Evolutionary conservation across 768 basidiomycete genomes (phyloP).

Genomic region (Mycena rosella): DNA sequence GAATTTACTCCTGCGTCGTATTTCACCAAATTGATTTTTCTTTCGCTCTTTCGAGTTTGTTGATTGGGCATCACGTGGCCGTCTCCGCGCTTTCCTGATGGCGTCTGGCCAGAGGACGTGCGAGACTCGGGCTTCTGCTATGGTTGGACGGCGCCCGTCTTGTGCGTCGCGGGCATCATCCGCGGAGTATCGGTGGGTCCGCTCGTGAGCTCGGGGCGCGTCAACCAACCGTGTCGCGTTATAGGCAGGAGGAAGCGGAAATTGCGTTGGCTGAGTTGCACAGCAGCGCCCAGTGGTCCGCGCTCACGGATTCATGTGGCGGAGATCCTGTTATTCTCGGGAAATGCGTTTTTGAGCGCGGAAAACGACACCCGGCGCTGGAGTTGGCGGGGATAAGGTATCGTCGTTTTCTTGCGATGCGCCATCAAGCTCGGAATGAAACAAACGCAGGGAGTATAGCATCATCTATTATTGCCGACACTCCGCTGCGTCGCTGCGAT

Average conservation of each 20-base stretch:
- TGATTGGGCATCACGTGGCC: conserved; percentile 46
- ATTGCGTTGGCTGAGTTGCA: conserved; percentile 31
- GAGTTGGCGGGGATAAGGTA: conserved; percentile 23
- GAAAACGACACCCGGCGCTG: conserved; percentile 24
- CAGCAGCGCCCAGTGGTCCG: conserved; percentile 45
- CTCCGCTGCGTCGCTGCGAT: conserved; percentile 67
- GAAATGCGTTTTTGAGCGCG: conserved; percentile 44
- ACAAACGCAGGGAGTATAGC: conserved; percentile 38
- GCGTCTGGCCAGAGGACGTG: conserved; percentile 70
- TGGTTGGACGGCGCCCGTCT: conserved; percentile 65
- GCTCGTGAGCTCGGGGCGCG: too few relatives aligned
- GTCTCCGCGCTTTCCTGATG: conserved; percentile 37
- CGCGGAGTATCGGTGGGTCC: conserved; percentile 46
- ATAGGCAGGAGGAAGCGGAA: conserved; percentile 38
- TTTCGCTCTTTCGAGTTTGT: conserved; percentile 11
- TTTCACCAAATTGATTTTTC: too few relatives aligned
- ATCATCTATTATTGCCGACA: conserved; percentile 69
- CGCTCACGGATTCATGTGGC: conserved; percentile 40
- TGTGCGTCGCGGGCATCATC: conserved; percentile 68
- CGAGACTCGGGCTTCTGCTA: conserved; percentile 64
- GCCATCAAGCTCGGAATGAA: neutral
- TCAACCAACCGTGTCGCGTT: conserved; percentile 9
- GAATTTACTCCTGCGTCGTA: too few relatives aligned
- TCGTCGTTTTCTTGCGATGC: conserved; percentile 23
- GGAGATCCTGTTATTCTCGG: conserved; percentile 52